phyloP scores from a whole-genome alignment of 192 early-diverging fungal species.

The Coemansia sp. region DNA sequence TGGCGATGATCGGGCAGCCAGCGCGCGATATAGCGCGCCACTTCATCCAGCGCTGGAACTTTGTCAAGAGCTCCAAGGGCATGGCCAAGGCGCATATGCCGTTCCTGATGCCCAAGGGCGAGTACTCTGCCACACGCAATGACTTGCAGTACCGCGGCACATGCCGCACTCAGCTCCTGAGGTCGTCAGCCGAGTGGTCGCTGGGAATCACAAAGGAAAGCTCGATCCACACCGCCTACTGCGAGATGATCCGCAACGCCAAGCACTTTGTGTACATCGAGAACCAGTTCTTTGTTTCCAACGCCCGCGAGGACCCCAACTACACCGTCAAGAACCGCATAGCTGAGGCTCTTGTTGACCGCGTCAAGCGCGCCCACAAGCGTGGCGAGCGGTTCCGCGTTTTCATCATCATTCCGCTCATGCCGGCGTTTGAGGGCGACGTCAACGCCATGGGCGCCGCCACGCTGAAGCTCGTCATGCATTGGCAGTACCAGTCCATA shows the following conservation, averaged over 20 bases:
- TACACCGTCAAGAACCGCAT: conserved; percentile 80
- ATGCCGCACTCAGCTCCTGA: conserved; percentile 64
- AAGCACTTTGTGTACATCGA: conserved; percentile 88
- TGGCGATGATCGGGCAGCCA: conserved; percentile 74
- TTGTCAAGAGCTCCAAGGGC: conserved; percentile 74
- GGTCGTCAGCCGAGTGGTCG: conserved; percentile 69
- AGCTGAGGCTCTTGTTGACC: conserved; percentile 71
- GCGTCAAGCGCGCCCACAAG: conserved; percentile 71
- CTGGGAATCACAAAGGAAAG: conserved; percentile 63
- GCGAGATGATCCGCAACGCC: conserved; percentile 65
- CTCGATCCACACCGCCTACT: conserved; percentile 81
- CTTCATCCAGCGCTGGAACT: conserved; percentile 88
- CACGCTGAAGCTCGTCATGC: conserved; percentile 73
- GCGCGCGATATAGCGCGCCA: conserved; percentile 80
- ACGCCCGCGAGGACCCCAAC: conserved; percentile 40
- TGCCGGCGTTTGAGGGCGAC: conserved; percentile 84
- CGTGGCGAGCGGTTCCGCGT: conserved; percentile 69
- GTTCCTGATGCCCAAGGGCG: conserved; percentile 67
- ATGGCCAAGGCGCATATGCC: conserved; percentile 58
- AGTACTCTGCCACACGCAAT: conserved; percentile 61
- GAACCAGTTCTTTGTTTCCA: conserved; percentile 85
- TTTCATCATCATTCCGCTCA: conserved; percentile 77
- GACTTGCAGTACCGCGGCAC: conserved; percentile 60
- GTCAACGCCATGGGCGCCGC: conserved; percentile 69
- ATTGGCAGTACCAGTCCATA: conserved; percentile 77